Base-by-base conservation (phyloP, 1,284 basidiomycete species). In the Macrocystidia cucumis region DNA sequence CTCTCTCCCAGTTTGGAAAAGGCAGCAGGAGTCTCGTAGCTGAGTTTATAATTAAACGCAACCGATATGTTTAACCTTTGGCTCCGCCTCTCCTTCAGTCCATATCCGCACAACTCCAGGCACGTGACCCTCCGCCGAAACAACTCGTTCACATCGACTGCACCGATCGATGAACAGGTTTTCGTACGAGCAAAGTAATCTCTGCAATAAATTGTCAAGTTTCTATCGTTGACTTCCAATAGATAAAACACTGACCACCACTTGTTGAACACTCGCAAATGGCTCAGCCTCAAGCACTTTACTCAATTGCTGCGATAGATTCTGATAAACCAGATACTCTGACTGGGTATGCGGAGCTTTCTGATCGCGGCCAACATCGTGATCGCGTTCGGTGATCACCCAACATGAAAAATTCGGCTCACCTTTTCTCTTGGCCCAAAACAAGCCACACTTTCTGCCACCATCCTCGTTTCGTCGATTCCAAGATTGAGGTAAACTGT, bases 361-460 rank as follows among this genome's bases (percentile, higher is more conserved):
- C 79, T 82, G 48, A 20, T 25, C 23, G 12, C 23, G 8, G 23
- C 12, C 23, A 25, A 12, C 23, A 8, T 25, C 23, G 12, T 12
- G 12, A 8, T 8, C 23, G 23, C 23, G 12, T 12, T 25, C 23
- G 8, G n/a, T n/a, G 21, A 39, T 11, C 6, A 19, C 3, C 14
- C 19, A 23, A 13, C 29, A n/a, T n/a, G n/a, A n/a, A n/a, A n/a
- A n/a, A n/a, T n/a, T n/a, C n/a, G n/a, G 29, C 65, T 36, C 45
- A 78, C 82, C 60, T 63, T 67, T 59, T 86, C 82, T 46, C 81
- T 62, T 12, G 82, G 74, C 3, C 76, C 80, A 49, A 84, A 79
- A 8, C 66, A 69, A 14, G 73, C 65, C 23, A 78, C 64, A 40
- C 66, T 78, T 50, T 81, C 78, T 22, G 77, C 65, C 11, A 69